A percentile compares a stretch with the other conserved stretches of the same genome.
phyloP scores from a whole-genome alignment of 2,329 filamentous ascomycete genomes.

The Cytospora paraplurivora region DNA sequence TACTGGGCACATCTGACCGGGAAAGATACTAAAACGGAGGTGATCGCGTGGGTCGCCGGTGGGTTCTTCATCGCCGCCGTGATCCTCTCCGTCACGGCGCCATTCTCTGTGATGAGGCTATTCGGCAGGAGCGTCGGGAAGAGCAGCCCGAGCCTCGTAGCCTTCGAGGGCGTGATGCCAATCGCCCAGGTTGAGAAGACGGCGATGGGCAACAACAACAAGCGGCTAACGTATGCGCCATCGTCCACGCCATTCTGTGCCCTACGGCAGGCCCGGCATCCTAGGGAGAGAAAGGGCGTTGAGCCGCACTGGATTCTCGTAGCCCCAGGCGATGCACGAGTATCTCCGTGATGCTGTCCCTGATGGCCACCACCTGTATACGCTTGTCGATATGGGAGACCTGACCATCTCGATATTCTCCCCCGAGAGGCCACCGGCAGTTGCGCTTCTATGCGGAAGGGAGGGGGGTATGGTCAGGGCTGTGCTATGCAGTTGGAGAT shows the following conservation, averaged over 20 bases:
- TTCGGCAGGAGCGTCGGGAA: conserved; percentile 33
- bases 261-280: conserved; percentile 23
- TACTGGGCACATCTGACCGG: conserved; percentile 9
- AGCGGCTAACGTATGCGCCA: conserved; percentile 34
- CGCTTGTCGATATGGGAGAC: conserved; percentile 38
- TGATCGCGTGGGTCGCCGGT: conserved; percentile 19
- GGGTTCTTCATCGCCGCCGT: conserved; percentile 24
- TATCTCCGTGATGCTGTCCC: conserved; percentile 18
- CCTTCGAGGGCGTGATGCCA: conserved; percentile 35
- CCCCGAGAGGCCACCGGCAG: conserved; percentile 36
- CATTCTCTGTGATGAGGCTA: conserved; percentile 29
- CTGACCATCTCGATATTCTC: conserved; percentile 37
- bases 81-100: conserved; percentile 29
- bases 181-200: conserved; percentile 33
- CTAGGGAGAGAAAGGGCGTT: conserved; percentile 30
- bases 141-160: conserved; percentile 33
- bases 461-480: conserved; percentile 39
- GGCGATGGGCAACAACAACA: conserved; percentile 33
- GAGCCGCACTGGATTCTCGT: conserved; percentile 32
- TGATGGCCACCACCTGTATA: conserved; percentile 35
- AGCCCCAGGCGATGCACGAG: conserved; percentile 10
- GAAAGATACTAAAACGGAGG: not conserved
- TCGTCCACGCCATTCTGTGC: conserved; percentile 32
- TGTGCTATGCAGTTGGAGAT: conserved; percentile 34
- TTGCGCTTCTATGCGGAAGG: conserved; percentile 35